phyloP scores from a whole-genome alignment of 176 grass and related monocot genomes.

The Rhynchospora pubera region DNA sequence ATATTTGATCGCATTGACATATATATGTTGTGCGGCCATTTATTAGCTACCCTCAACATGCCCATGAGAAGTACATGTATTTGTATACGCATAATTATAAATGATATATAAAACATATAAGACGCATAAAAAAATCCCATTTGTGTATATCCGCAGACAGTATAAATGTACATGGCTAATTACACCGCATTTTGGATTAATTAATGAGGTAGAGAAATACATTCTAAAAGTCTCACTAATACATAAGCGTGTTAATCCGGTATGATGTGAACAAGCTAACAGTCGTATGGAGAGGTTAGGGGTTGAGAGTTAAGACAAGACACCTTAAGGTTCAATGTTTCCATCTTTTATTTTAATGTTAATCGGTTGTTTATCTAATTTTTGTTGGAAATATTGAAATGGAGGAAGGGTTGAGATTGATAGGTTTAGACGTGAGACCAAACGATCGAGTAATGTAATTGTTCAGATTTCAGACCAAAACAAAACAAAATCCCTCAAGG shows the following conservation, averaged over 20 bases:
- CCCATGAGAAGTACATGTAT: no score
- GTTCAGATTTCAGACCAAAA: background rate
- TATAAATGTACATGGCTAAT: background rate
- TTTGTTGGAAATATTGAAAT: background rate
- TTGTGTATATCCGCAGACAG: background rate
- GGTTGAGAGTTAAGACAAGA: slow-evolving; percentile 1
- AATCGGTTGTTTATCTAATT: background rate
- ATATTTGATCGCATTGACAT: no score
- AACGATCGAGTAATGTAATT: slow-evolving; percentile 11
- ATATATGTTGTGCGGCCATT: no score
- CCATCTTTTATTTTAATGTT: background rate
- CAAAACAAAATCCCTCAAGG: background rate
- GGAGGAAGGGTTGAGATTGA: background rate
- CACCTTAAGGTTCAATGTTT: background rate
- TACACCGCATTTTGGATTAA: background rate
- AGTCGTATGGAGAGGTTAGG: background rate
- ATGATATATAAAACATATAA: no score
- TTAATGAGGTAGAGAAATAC: background rate
- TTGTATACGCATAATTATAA: no score
- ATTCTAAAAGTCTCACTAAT: no score
- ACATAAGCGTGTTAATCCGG: background rate
- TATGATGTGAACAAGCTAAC: slow-evolving; percentile 24
- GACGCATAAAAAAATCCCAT: background rate
- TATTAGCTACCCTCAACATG: no score
- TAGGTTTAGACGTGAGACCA: slow-evolving; percentile 23